Conservation (phyloP, 2,329 filamentous ascomycete species). For the Ophiognomonia clavigignenti-juglandacearum region DNA sequence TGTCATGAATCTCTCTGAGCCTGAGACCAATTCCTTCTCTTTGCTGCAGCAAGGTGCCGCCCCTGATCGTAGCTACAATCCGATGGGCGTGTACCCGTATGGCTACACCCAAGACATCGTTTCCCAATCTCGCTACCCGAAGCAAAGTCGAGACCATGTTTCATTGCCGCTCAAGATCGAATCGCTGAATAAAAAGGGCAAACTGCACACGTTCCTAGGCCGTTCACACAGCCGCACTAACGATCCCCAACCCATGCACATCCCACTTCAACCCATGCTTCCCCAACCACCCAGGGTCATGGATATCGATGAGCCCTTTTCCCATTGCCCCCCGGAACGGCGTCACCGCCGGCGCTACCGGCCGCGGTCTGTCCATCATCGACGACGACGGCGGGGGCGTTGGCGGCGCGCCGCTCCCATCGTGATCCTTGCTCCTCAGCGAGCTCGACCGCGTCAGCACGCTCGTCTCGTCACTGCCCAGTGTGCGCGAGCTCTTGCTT, state of each 20-base stretch:
- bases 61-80: too few relatives aligned
- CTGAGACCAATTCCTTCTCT: too few relatives aligned
- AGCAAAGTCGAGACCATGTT: too few relatives aligned
- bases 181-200: too few relatives aligned
- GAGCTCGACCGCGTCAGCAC: background rate
- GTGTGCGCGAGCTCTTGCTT: background rate
- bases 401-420: too few relatives aligned
- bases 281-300: constrained; percentile 10
- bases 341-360: background rate
- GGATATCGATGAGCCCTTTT: constrained; percentile 5
- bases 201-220: background rate
- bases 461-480: background rate
- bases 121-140: too few relatives aligned
- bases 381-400: background rate
- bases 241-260: constrained; percentile 3
- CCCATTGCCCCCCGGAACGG: background rate
- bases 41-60: too few relatives aligned
- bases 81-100: too few relatives aligned
- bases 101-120: too few relatives aligned
- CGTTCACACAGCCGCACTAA: constrained; percentile 1
- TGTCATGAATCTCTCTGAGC: background rate
- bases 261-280: constrained; percentile 12
- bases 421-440: background rate
- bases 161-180: too few relatives aligned
- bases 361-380: background rate